phyloP scores from a whole-genome alignment of 1,139 yeast species.

The Suhomyces chickasaworum region DNA sequence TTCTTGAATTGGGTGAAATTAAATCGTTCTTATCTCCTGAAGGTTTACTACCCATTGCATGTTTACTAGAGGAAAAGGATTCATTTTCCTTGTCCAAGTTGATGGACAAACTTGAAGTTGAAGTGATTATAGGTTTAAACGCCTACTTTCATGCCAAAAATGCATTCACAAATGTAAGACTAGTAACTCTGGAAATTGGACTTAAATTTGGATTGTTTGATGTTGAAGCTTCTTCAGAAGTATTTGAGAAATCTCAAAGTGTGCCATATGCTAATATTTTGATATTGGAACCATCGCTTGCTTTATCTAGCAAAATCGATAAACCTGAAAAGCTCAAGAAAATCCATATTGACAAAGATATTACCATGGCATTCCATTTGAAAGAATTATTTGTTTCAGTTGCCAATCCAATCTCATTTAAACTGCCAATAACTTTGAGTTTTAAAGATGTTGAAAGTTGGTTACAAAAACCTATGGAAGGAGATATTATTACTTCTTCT shows the following conservation, averaged over 20 bases:
- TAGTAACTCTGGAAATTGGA: slow-evolving; percentile 52
- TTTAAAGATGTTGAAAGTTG: slow-evolving; percentile 45
- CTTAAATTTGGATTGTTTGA: slow-evolving; percentile 48
- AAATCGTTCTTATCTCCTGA: slow-evolving; percentile 41
- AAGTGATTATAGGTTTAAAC: slow-evolving; percentile 52
- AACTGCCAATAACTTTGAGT: slow-evolving; percentile 25
- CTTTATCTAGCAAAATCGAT: slow-evolving; percentile 23
- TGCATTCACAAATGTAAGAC: slow-evolving; percentile 46
- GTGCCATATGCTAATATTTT: slow-evolving; percentile 30
- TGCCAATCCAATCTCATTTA: slow-evolving; percentile 27
- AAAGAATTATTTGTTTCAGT: slow-evolving; percentile 29
- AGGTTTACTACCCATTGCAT: slow-evolving; percentile 33
- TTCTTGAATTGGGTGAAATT: slow-evolving; percentile 54
- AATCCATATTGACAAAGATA: slow-evolving; percentile 11
- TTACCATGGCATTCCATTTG: slow-evolving; percentile 36
- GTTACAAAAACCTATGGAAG: slow-evolving; percentile 33
- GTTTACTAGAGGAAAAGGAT: slow-evolving; percentile 33
- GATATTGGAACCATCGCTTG: slow-evolving; percentile 42
- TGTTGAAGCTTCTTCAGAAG: slow-evolving; percentile 18
- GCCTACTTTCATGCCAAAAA: slow-evolving; percentile 38
- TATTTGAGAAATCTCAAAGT: slow-evolving; percentile 20
- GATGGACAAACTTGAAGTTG: slow-evolving; percentile 66
- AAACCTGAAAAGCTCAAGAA: slow-evolving; percentile 11
- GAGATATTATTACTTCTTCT: slow-evolving; percentile 34
- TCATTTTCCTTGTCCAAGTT: slow-evolving; percentile 47